Conservation (phyloP, 176 grass and related monocot genomes). For the Lolium rigidum region DNA sequence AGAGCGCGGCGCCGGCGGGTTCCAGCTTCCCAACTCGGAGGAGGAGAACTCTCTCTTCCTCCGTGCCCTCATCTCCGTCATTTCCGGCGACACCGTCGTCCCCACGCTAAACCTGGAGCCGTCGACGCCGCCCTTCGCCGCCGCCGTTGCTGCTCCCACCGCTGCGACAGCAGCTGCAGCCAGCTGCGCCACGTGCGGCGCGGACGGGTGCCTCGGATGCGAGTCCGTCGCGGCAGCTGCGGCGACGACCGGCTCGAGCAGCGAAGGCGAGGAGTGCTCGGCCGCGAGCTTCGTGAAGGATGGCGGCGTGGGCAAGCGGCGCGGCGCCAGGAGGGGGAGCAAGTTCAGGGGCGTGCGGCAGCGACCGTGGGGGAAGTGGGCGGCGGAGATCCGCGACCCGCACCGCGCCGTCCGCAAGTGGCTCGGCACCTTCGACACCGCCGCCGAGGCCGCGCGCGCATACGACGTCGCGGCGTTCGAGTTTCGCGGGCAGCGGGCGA, state of each 20-base stretch:
- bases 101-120: neutral
- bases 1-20: constrained; percentile 45
- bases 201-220: constrained; percentile 56
- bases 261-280: constrained; percentile 45
- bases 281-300: neutral
- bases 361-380: constrained; percentile 88
- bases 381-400: constrained; percentile 86
- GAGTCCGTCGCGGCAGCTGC: constrained; percentile 10
- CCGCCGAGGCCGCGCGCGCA: constrained; percentile 72
- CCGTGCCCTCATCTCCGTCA: constrained; percentile 67
- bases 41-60: constrained; percentile 75
- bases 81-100: constrained; percentile 48
- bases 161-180: neutral
- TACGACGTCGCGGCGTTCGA: constrained; percentile 78
- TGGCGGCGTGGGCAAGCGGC: constrained; percentile 47
- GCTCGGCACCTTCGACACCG: constrained; percentile 91
- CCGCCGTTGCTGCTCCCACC: too few relatives aligned
- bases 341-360: constrained; percentile 71
- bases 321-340: constrained; percentile 31
- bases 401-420: constrained; percentile 76
- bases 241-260: constrained; percentile 29
- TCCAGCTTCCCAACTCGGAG: constrained; percentile 66
- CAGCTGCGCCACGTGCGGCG: constrained; percentile 48
- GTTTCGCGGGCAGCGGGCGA: constrained; percentile 63
- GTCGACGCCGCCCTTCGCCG: neutral